Base-by-base conservation (phyloP, 768 basidiomycete genomes). In the Boletus bicolor region DNA sequence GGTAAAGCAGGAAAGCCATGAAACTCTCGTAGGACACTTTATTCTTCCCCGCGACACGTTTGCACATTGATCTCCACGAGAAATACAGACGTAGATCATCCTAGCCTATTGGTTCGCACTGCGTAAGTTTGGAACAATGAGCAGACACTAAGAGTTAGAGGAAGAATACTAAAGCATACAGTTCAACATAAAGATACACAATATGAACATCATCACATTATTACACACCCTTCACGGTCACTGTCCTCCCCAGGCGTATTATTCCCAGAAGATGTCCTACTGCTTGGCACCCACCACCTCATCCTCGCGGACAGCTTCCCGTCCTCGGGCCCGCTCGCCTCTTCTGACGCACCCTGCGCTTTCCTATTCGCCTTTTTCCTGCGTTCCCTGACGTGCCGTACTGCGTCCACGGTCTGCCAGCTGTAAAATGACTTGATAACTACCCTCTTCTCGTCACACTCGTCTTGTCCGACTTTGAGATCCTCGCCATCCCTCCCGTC, bases 381-480 rank as follows among this genome's bases (percentile, higher is more conserved):
- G 55, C 82, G 79, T 59, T 82, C 86, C 65, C 87, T 77, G 51
- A 78, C 80, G 35, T 78, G 74, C 55, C 79, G 78, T 46, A 92
- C 90, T 0, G 84, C 82, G 66, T 93, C 91, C 37, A 93, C 90
- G 10, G 82, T 87, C 76, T 92, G 88, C 88, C 89, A 91, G 47
- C 86, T 84, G 70, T 89, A 87, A 69, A 92, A 94, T 26, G 87
- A 84, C 80, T 92, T 92, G 60, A 93, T 66, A 49, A 90, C 86
- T 26, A 93, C 85, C 26, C 85, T 76, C 64, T 64, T 71, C 63
- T 80, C 78, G 59, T 93, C 91, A 65, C 90, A 91, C 69, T 94
- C 92, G 69, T 91, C 87, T 72, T 90, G 85, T 44, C 86, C 87
- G 9, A 83, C 71, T 68, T 81, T 83, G 54, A 88, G 71, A 37